Evolutionary conservation across 2,329 filamentous ascomycete genomes (phyloP), one percentile per base, ranked within the genome.

Genomic region (Alternaria conjuncta): DNA sequence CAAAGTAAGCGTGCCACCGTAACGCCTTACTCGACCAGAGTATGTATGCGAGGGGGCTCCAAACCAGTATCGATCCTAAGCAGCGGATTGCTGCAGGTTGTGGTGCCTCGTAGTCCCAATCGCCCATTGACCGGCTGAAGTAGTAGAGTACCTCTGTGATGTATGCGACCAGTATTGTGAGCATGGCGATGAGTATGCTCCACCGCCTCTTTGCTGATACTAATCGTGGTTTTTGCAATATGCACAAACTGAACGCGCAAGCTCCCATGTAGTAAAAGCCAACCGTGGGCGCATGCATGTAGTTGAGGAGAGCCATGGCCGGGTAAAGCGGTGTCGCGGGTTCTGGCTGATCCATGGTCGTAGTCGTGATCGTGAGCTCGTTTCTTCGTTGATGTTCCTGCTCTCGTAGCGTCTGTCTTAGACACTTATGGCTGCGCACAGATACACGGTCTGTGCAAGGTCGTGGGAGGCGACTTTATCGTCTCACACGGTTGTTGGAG

Each of bases 1-100:
- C 77, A 63, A 78, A 77, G 57, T 74, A 80, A 7, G 76, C 73
- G 60, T 75, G 68, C 78, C 77, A 80, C 46, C 68, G 68, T 20
- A 77, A 61, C 4, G 64, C 57, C 21, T 71, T 68, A 26, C 68
- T 68, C 6, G 66, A 68, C 61, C 72, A 69, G 12, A 79, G 20
- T 9, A 71, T 65, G 25, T 74, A 70, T 6, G 63, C 64, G 3
- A 79, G 64, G 5, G 71, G 69, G 18, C 64, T 66, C 77, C 76
- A 80, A 41, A 78, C 69, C 1, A 80, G 67, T 36, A 80, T 75
- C 0, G 75, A 77, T 5, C 77, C 74, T 3, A 80, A 57, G 64
- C 75, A 77, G 36, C 74, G 75, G 44, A 79, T 71, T 12, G 76
- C 77, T 11, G 74, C 70, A 55, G 77, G 70, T 43, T 80, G 68